phyloP scores from a whole-genome alignment of 495 filamentous ascomycete genomes.

The Lophiostoma macrostomum region DNA sequence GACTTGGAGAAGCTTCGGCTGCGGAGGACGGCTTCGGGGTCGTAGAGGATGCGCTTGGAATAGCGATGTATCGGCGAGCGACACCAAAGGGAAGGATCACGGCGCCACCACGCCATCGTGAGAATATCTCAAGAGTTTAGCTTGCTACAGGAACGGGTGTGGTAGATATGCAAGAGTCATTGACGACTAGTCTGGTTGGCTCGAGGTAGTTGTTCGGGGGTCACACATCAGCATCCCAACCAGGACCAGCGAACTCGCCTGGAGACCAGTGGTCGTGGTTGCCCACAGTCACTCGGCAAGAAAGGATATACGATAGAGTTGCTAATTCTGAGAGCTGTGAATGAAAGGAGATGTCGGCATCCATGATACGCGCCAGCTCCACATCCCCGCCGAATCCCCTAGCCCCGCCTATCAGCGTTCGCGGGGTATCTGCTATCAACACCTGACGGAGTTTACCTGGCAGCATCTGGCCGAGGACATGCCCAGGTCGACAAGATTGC shows the following conservation, averaged over 20 bases:
- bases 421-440: slow-evolving; percentile 3
- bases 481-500: no score
- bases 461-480: no score
- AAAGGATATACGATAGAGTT: no score
- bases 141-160: neutral
- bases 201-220: no score
- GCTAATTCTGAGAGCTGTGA: neutral
- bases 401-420: slow-evolving; percentile 14
- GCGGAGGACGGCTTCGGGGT: slow-evolving; percentile 6
- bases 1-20: slow-evolving; percentile 23
- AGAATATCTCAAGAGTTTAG: neutral
- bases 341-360: neutral
- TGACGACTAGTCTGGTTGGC: no score
- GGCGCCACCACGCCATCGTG: slow-evolving; percentile 18
- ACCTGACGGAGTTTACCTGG: no score
- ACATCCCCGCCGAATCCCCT: neutral
- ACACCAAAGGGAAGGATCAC: slow-evolving; percentile 11
- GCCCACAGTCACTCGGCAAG: no score
- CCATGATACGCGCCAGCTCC: neutral
- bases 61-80: slow-evolving; percentile 15
- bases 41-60: neutral
- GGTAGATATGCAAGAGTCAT: neutral
- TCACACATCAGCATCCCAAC: no score
- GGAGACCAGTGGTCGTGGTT: no score
- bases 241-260: no score